Conservation (phyloP, 805 yeast species). For the Schwanniomyces yamadae region DNA sequence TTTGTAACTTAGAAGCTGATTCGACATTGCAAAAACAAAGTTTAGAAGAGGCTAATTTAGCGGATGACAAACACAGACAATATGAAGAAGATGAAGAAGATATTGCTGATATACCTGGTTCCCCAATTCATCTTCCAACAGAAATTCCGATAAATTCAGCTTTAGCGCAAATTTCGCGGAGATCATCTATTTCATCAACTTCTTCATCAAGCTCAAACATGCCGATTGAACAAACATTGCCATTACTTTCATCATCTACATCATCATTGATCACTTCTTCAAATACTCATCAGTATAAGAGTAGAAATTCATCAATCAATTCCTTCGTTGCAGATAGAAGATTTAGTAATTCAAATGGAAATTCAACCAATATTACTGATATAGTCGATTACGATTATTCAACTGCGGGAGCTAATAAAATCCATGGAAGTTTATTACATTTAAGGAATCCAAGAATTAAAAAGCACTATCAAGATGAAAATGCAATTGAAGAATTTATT, state of each 20-base stretch:
- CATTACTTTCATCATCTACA: slow-evolving; percentile 26
- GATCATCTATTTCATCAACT: slow-evolving; percentile 21
- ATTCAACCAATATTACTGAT: slow-evolving; percentile 20
- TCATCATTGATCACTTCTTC: slow-evolving; percentile 15
- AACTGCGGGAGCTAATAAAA: slow-evolving; percentile 18
- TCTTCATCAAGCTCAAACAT: slow-evolving; percentile 14
- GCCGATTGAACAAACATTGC: slow-evolving; percentile 31
- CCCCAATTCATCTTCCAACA: slow-evolving; percentile 11
- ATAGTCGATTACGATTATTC: slow-evolving; percentile 26
- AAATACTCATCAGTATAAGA: slow-evolving; percentile 5
- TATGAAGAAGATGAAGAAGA: slow-evolving; percentile 13
- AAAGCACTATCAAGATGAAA: slow-evolving; percentile 23
- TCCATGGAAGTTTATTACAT: slow-evolving; percentile 16
- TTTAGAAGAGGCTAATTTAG: not conserved
- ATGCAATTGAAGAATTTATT: slow-evolving; percentile 2
- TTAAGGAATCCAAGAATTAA: slow-evolving; percentile 28
- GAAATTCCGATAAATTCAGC: slow-evolving; percentile 7
- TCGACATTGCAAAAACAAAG: slow-evolving; percentile 1
- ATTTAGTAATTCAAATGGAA: slow-evolving; percentile 12
- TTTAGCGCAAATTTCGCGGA: no score
- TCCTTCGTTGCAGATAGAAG: slow-evolving; percentile 21
- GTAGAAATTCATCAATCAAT: slow-evolving; percentile 23
- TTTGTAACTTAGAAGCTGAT: not conserved
- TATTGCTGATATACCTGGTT: slow-evolving; percentile 15
- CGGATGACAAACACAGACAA: not conserved